Conservation (phyloP, 2,329 filamentous ascomycete genomes). For the Colletotrichum sublineola region DNA sequence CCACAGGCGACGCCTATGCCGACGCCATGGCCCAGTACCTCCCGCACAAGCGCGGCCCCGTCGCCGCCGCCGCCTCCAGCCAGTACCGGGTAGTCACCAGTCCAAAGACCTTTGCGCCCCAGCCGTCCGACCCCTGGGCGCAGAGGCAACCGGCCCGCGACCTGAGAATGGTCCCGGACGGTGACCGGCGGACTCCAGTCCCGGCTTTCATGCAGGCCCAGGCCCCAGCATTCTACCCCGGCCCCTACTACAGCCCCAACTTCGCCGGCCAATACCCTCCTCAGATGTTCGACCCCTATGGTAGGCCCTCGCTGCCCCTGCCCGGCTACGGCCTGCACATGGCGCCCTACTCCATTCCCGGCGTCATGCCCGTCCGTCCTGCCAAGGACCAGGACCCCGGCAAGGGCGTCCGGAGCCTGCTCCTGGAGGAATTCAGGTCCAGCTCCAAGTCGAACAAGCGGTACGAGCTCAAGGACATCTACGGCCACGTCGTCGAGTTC, state of each 20-base stretch:
- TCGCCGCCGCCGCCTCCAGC: conserved; percentile 50
- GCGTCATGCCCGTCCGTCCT: conserved; percentile 50
- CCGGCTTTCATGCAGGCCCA: conserved; percentile 51
- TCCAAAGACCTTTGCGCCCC: conserved; percentile 46
- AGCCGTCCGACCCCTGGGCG: conserved; percentile 55
- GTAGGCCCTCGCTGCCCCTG: conserved; percentile 35
- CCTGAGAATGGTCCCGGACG: conserved; percentile 50
- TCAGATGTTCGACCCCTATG: conserved; percentile 51
- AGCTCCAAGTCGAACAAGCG: conserved; percentile 79
- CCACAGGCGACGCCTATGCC: conserved; percentile 49
- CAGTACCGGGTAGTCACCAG: conserved; percentile 47
- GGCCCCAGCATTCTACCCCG: conserved; percentile 49
- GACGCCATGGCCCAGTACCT: conserved; percentile 48
- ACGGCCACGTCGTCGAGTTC: conserved; percentile 90
- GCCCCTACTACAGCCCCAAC: conserved; percentile 51
- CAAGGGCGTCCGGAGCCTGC: conserved; percentile 75
- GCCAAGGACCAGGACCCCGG: conserved; percentile 70
- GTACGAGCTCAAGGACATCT: conserved; percentile 91
- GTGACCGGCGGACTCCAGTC: conserved; percentile 54
- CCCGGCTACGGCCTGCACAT: conserved; percentile 52
- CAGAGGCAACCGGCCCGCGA: conserved; percentile 53
- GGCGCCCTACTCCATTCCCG: conserved; percentile 47
- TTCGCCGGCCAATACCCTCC: conserved; percentile 56
- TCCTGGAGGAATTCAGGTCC: conserved; percentile 84
- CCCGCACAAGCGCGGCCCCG: conserved; percentile 51